Evolutionary conservation across 768 basidiomycete genomes (phyloP).

Genomic region (Hericium alpestre): DNA sequence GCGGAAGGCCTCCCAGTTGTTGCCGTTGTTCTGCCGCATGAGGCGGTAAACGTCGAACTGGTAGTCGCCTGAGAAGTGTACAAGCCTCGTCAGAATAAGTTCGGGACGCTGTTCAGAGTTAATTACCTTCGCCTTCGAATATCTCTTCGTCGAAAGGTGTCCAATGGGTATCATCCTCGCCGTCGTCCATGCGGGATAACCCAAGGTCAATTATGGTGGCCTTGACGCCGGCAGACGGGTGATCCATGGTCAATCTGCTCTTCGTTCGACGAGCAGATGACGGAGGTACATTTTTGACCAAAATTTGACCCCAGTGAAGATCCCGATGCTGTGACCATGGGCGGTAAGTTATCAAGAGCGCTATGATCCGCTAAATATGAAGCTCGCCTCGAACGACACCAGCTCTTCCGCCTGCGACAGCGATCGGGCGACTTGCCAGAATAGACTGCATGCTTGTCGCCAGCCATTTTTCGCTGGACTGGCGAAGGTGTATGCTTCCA

Average conservation of each 20-base stretch:
- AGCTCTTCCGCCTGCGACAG: slow-evolving; percentile 72
- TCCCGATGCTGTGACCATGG: slow-evolving; percentile 72
- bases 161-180: slow-evolving; percentile 48
- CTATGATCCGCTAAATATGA: background rate
- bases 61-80: slow-evolving; percentile 53
- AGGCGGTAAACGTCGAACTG: slow-evolving; percentile 93
- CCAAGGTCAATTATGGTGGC: slow-evolving; percentile 93
- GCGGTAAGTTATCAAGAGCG: background rate
- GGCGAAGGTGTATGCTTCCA: slow-evolving; percentile 74
- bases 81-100: background rate
- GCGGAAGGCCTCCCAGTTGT: slow-evolving; percentile 65
- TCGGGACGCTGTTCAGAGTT: background rate
- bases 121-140: slow-evolving; percentile 80
- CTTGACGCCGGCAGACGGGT: slow-evolving; percentile 51
- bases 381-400: slow-evolving; percentile 76
- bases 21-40: slow-evolving; percentile 57
- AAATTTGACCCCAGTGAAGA: slow-evolving; percentile 95
- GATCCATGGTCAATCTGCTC: slow-evolving; percentile 46
- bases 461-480: slow-evolving; percentile 52
- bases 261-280: slow-evolving; percentile 14
- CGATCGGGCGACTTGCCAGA: slow-evolving; percentile 80
- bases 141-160: slow-evolving; percentile 81
- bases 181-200: slow-evolving; percentile 71
- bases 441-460: slow-evolving; percentile 79
- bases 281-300: slow-evolving; percentile 50